Percentiles rank a stretch among this genome's conserved stretches.
These are phyloP conservation scores for Pyrus betulifolia DNA, from an alignment of 306 rosid genomes.

Conservation along the genomic window DNA sequence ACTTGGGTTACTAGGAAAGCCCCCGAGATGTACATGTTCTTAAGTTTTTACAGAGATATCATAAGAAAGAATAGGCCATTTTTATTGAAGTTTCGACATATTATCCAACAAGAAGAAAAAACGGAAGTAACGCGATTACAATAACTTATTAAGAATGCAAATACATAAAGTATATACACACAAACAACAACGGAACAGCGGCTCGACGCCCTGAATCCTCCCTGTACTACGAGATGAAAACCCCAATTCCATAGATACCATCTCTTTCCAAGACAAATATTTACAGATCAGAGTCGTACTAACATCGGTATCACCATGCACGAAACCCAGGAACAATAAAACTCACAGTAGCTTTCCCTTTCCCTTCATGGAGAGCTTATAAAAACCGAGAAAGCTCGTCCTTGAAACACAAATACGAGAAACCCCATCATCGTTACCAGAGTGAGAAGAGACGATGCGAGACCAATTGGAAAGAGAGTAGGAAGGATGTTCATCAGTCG, in stretches of 20 bases:
- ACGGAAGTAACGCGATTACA: conserved; percentile 9
- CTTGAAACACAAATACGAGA: conserved; percentile 28
- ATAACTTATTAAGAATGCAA: conserved; percentile 30
- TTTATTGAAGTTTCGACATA: background rate
- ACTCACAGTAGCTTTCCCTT: conserved; percentile 29
- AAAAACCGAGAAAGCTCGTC: conserved; percentile 29
- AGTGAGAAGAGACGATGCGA: conserved; percentile 19
- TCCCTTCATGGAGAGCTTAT: conserved; percentile 26
- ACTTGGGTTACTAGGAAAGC: background rate
- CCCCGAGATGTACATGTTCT: background rate
- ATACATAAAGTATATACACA: conserved; percentile 26
- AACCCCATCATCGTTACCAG: conserved; percentile 21
- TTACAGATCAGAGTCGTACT: conserved; percentile 44
- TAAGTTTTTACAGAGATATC: too few species aligned
- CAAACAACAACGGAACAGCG: conserved; percentile 25
- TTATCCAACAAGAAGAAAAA: conserved; percentile 12
- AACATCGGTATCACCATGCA: conserved; percentile 44
- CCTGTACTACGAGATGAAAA: conserved; percentile 32
- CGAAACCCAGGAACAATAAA: conserved; percentile 41
- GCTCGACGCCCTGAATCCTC: conserved; percentile 20
- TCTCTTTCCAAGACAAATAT: conserved; percentile 37
- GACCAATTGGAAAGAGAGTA: conserved; percentile 25
- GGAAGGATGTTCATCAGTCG: conserved; percentile 39
- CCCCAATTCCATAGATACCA: conserved; percentile 19
- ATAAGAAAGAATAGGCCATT: background rate